These are phyloP conservation scores for Candida dubliniensis DNA, from an alignment of 1,139 yeast species.

Conservation along the genomic window DNA sequence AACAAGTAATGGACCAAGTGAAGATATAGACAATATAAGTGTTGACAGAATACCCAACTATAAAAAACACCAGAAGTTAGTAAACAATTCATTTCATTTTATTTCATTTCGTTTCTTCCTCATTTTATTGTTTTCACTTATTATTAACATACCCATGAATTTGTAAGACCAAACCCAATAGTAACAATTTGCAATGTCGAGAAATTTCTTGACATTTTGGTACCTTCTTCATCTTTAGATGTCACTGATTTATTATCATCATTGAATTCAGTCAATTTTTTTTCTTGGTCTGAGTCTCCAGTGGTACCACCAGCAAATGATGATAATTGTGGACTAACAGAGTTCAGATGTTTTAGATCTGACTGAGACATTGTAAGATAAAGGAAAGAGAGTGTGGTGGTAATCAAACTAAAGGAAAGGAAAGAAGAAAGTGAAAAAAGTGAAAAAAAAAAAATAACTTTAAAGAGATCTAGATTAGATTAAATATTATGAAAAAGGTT, in stretches of 20 bases:
- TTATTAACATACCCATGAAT: too few species aligned
- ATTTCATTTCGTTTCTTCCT: too few species aligned
- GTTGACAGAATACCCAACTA: slow-evolving; percentile 57
- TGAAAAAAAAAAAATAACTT: too few species aligned
- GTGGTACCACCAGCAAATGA: background rate
- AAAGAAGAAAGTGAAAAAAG: too few species aligned
- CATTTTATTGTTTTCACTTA: too few species aligned
- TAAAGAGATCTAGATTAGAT: too few species aligned
- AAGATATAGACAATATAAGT: slow-evolving; percentile 58
- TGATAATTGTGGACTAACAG: slow-evolving; percentile 3
- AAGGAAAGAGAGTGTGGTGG: background rate
- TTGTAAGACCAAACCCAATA: slow-evolving; percentile 68
- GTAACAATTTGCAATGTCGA: slow-evolving; percentile 58
- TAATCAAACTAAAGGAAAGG: background rate
- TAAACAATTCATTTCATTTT: too few species aligned
- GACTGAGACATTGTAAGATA: background rate
- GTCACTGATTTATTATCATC: slow-evolving; percentile 1
- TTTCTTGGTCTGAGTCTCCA: slow-evolving; percentile 1
- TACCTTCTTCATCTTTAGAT: slow-evolving; percentile 3
- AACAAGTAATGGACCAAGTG: slow-evolving; percentile 69
- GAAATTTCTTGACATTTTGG: slow-evolving; percentile 48
- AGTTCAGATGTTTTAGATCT: slow-evolving; percentile 1
- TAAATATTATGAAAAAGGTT: too few species aligned
- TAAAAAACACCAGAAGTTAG: too few species aligned
- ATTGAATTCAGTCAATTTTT: slow-evolving; percentile 1